Conservation (phyloP, 495 filamentous ascomycete genomes). For the Podospora pseudocomata region DNA sequence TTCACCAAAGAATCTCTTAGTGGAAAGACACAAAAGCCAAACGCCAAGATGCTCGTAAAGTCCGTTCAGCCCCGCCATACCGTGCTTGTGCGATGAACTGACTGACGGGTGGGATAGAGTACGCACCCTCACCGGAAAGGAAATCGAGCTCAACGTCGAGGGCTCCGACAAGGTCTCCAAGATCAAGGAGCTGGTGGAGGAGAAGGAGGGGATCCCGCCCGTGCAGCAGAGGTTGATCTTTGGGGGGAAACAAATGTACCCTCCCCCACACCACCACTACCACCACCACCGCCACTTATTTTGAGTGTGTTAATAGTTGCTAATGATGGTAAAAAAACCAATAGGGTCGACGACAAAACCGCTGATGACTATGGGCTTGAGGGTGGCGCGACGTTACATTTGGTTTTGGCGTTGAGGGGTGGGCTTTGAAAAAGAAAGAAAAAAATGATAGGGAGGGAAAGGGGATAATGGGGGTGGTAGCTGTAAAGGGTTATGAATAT, state of each 20-base stretch:
- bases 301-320: background rate
- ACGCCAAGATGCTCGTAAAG: slow-evolving; percentile 25
- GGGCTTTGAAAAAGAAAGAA: slow-evolving; percentile 39
- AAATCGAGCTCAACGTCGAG: slow-evolving; percentile 98
- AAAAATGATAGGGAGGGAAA: background rate
- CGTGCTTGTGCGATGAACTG: too few species aligned
- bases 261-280: background rate
- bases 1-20: too few species aligned
- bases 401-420: slow-evolving; percentile 89
- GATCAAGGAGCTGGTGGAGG: slow-evolving; percentile 98
- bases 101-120: slow-evolving; percentile 55
- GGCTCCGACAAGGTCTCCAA: slow-evolving; percentile 82
- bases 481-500: too few species aligned
- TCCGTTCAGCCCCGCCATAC: background rate
- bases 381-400: slow-evolving; percentile 88
- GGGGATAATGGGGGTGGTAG: background rate
- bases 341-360: slow-evolving; percentile 86
- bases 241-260: slow-evolving; percentile 96
- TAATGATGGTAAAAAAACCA: background rate
- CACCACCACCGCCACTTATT: background rate
- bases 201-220: slow-evolving; percentile 97
- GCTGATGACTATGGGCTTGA: slow-evolving; percentile 83
- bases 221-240: slow-evolving; percentile 96
- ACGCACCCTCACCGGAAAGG: slow-evolving; percentile 94
- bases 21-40: too few species aligned